Percentiles rank a stretch among this genome's conserved stretches.
Evolutionary conservation across 768 basidiomycete species (phyloP).

Genomic region (Tricholoma terreum): DNA sequence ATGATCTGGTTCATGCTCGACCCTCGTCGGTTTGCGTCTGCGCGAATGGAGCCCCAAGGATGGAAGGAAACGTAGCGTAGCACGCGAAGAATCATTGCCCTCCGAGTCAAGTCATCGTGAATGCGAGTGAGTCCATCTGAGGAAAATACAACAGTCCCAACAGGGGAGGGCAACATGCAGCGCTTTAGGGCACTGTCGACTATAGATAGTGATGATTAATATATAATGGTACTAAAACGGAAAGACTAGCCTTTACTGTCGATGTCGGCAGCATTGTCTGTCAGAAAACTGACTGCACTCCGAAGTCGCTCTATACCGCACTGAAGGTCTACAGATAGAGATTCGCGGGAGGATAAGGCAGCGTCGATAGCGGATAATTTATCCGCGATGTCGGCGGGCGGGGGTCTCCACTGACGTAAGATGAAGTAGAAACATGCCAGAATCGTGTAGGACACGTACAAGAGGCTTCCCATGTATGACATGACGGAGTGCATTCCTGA

Average conservation of each 20-base stretch:
- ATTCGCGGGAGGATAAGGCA: slow-evolving; percentile 26
- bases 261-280: slow-evolving; percentile 34
- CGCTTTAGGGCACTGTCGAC: slow-evolving; percentile 41
- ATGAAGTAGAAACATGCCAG: not conserved
- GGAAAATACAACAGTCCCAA: slow-evolving; percentile 49
- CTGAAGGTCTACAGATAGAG: slow-evolving; percentile 29
- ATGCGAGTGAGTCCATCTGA: slow-evolving; percentile 30
- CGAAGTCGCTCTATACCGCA: slow-evolving; percentile 37
- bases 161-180: slow-evolving; percentile 40
- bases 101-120: slow-evolving; percentile 32
- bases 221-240: not conserved
- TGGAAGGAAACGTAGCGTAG: slow-evolving; percentile 69
- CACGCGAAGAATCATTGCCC: slow-evolving; percentile 48
- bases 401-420: slow-evolving; percentile 9
- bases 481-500: slow-evolving; percentile 72
- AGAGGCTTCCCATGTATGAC: slow-evolving; percentile 24
- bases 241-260: slow-evolving; percentile 42
- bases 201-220: slow-evolving; percentile 9
- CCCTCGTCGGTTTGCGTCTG: slow-evolving; percentile 56
- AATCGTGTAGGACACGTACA: slow-evolving; percentile 13
- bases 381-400: slow-evolving; percentile 30
- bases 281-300: slow-evolving; percentile 33
- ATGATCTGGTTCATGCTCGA: slow-evolving; percentile 47
- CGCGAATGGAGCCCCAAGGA: slow-evolving; percentile 71
- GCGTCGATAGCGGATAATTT: slow-evolving; percentile 30